Evolutionary conservation across 805 yeast species (phyloP), one percentile per base, ranked within the genome.

Genomic region (Metschnikowia proteae): DNA sequence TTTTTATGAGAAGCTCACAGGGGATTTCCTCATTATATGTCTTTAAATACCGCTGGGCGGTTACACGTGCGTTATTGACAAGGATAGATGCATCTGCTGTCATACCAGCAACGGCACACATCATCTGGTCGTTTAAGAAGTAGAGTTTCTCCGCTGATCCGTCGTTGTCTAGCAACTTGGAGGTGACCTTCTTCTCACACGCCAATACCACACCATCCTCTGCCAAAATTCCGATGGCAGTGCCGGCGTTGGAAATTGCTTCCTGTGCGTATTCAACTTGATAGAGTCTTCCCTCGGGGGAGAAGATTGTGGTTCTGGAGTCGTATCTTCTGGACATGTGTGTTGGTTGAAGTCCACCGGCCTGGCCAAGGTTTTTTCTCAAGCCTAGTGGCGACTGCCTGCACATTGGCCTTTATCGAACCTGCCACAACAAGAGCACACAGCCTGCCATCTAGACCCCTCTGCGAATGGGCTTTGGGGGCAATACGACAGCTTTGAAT

Each of bases 241-340:
- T 86, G 42, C 92, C 92, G 6, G 94, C 94, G 60, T 82, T 86
- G 46, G 86, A 81, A 54, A 86, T 86, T 17, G 92, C 91, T 67
- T 94, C 98, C 64, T 90, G 81, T 3, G 98, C 99, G 61, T 94
- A 94, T 70, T 94, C 99, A 22, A 90, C 92, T 73, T 94, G 99
- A 71, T 94, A 94, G 49, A 94, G 78, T 70, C 99, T 82, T 35
- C 99, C 99, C 67, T 94, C 99, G 7, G 99, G 99, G 35, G 98
- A 92, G 73, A 94, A 94, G 63, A 94, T 95, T 4, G 99, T 94
- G 45, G 99, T 94, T 79, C 99, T 83, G 53, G 96, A 86, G 73
- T 94, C 99, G 89, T 94, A 94, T 81, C 99, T 84, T 86, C 98
- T 86, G 59, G 97, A 88, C 84, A 80, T 80, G 39, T n/a, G 32